These are phyloP conservation scores for Mycena belliarum DNA, from an alignment of 768 basidiomycete species.

Conservation along the genomic window DNA sequence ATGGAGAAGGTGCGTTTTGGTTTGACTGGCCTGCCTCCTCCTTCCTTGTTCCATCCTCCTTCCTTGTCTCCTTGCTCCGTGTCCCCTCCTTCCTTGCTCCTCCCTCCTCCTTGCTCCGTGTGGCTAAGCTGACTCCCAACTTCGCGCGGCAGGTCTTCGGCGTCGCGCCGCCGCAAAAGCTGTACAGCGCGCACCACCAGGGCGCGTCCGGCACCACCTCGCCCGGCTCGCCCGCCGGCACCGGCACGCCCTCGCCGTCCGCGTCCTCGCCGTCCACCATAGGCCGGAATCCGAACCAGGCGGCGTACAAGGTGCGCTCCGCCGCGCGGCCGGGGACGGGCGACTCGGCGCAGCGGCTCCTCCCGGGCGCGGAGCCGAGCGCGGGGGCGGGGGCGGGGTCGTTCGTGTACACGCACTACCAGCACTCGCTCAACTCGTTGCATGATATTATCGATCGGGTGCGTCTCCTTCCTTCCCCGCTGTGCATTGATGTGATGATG, in stretches of 20 bases:
- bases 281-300: constrained; percentile 47
- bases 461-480: constrained; percentile 29
- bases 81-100: too few relatives aligned
- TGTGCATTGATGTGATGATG: too few relatives aligned
- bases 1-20: constrained; percentile 76
- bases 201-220: neutral
- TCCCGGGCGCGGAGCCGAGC: constrained; percentile 35
- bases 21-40: neutral
- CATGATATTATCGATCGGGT: constrained; percentile 80
- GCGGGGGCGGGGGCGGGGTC: neutral
- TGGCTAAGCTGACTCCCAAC: too few relatives aligned
- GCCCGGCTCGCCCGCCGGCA: neutral
- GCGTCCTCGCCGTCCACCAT: neutral
- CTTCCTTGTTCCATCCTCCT: too few relatives aligned
- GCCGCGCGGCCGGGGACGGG: constrained; percentile 51
- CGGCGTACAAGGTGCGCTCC: constrained; percentile 49
- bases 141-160: constrained; percentile 66
- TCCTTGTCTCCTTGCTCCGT: too few relatives aligned
- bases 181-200: constrained; percentile 72
- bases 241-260: neutral
- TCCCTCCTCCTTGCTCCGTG: too few relatives aligned
- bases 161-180: constrained; percentile 72
- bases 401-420: constrained; percentile 70
- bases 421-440: constrained; percentile 80
- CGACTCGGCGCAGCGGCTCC: constrained; percentile 58